phyloP scores from a whole-genome alignment of 2,329 filamentous ascomycete genomes.

The Fusarium torreyae region DNA sequence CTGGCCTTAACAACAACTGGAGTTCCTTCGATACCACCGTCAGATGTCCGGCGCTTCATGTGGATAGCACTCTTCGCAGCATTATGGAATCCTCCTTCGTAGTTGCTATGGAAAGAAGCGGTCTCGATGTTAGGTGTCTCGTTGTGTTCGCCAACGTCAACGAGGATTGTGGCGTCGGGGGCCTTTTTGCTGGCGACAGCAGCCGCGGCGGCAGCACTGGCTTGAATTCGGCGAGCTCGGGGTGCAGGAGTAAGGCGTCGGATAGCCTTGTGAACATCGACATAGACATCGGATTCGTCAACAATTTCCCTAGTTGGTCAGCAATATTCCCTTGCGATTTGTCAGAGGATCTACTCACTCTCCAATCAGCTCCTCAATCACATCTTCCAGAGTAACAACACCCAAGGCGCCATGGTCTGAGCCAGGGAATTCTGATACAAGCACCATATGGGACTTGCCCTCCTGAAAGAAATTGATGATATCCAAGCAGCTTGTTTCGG shows the following conservation, averaged over 20 bases:
- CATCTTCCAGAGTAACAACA: conserved; percentile 96
- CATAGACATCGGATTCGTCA: conserved; percentile 97
- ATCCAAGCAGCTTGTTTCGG: conserved; percentile 96
- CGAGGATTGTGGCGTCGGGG: conserved; percentile 51
- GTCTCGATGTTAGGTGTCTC: conserved; percentile 51
- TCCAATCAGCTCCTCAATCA: conserved; percentile 98
- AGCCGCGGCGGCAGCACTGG: conserved; percentile 52
- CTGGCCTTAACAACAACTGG: conserved; percentile 72
- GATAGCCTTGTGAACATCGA: conserved; percentile 98
- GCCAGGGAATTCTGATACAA: conserved; percentile 92
- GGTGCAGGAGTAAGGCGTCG: conserved; percentile 89
- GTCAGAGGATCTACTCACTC: conserved; percentile 74
- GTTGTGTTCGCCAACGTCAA: conserved; percentile 62
- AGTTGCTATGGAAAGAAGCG: conserved; percentile 59
- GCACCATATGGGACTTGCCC: conserved; percentile 98
- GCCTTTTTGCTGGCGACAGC: conserved; percentile 52
- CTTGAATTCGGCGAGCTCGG: conserved; percentile 72
- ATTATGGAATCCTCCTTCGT: conserved; percentile 57
- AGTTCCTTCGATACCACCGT: conserved; percentile 64
- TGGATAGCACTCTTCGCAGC: conserved; percentile 70
- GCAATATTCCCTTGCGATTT: neutral
- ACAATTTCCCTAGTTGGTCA: conserved; percentile 84
- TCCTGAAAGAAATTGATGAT: conserved; percentile 99
- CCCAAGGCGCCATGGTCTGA: conserved; percentile 91
- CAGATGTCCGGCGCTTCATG: conserved; percentile 72